Evolutionary conservation across 345 rosid genomes (phyloP).

Genomic region (Noccaea bulbosa): DNA sequence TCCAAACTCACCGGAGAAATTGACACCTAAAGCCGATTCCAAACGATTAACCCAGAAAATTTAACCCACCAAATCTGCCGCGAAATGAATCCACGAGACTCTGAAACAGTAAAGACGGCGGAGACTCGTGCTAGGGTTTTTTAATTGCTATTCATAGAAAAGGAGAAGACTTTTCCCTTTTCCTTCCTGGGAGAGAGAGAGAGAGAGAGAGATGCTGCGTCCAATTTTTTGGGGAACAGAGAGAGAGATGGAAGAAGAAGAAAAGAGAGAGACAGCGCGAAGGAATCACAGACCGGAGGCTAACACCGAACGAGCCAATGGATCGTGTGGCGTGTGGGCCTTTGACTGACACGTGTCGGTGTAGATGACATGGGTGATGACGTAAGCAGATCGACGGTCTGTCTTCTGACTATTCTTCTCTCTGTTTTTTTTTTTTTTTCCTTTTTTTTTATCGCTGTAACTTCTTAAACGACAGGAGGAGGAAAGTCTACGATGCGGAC

Average conservation of each 20-base stretch:
- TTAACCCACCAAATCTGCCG: not conserved
- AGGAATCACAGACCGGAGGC: slow-evolving; percentile 42
- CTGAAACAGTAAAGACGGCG: slow-evolving; percentile 52
- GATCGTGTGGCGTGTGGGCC: slow-evolving; percentile 33
- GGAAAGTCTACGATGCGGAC: slow-evolving; percentile 28
- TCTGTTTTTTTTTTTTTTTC: too few relatives aligned
- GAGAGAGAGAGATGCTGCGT: slow-evolving; percentile 27
- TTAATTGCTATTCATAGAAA: slow-evolving; percentile 35
- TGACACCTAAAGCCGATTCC: not conserved
- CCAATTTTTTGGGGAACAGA: slow-evolving; percentile 28
- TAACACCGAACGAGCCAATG: slow-evolving; percentile 43
- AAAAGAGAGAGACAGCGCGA: not conserved
- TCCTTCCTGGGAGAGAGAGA: slow-evolving; percentile 27
- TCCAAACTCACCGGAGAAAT: slow-evolving; percentile 31
- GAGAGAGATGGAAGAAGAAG: not conserved
- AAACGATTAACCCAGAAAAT: slow-evolving; percentile 7
- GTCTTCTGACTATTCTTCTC: slow-evolving; percentile 3
- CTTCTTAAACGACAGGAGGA: slow-evolving; percentile 17
- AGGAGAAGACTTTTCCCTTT: slow-evolving; percentile 35
- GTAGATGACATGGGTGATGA: slow-evolving; percentile 29
- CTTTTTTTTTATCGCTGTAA: slow-evolving; percentile 2
- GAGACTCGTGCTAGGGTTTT: slow-evolving; percentile 55
- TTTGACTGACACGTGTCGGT: slow-evolving; percentile 46
- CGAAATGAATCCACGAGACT: slow-evolving; percentile 13
- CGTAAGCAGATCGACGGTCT: slow-evolving; percentile 30